These are phyloP conservation scores for Suillus discolor DNA, from an alignment of 768 basidiomycete genomes.

Conservation along the genomic window DNA sequence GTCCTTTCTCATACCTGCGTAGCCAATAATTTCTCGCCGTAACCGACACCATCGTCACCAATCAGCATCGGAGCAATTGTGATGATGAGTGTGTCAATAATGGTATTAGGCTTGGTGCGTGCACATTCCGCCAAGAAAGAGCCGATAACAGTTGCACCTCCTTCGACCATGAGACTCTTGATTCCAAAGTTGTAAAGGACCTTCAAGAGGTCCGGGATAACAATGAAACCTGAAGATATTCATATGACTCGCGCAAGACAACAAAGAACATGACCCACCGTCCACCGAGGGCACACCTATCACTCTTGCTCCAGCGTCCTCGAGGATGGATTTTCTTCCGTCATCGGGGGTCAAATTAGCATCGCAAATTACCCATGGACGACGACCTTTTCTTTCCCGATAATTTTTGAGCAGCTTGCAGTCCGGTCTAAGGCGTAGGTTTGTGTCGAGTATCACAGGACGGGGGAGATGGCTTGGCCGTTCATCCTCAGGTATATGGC, in stretches of 20 bases:
- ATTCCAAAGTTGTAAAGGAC: slow-evolving; percentile 60
- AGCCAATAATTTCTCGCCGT: slow-evolving; percentile 34
- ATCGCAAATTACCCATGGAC: slow-evolving; percentile 74
- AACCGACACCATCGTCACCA: slow-evolving; percentile 69
- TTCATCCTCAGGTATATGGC: slow-evolving; percentile 49
- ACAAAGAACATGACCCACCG: slow-evolving; percentile 29
- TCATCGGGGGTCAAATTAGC: slow-evolving; percentile 16
- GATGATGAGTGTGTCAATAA: slow-evolving; percentile 76
- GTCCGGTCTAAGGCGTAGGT: slow-evolving; percentile 61
- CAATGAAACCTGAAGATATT: slow-evolving; percentile 37
- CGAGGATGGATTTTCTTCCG: slow-evolving; percentile 45
- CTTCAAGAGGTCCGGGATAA: slow-evolving; percentile 51
- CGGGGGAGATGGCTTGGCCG: slow-evolving; percentile 57
- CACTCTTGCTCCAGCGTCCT: slow-evolving; percentile 67
- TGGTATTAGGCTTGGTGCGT: slow-evolving; percentile 16
- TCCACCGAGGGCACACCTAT: slow-evolving; percentile 48
- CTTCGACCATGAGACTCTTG: slow-evolving; percentile 91
- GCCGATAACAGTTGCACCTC: slow-evolving; percentile 81
- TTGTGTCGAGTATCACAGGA: slow-evolving; percentile 83
- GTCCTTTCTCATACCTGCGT: slow-evolving; percentile 15
- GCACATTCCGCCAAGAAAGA: slow-evolving; percentile 37
- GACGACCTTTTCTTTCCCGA: slow-evolving; percentile 54
- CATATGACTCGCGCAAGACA: slow-evolving; percentile 11
- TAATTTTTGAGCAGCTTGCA: slow-evolving; percentile 77
- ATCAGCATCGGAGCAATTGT: slow-evolving; percentile 89